Conservation (phyloP, 345 rosid species). For the Lagerstroemia speciosa region DNA sequence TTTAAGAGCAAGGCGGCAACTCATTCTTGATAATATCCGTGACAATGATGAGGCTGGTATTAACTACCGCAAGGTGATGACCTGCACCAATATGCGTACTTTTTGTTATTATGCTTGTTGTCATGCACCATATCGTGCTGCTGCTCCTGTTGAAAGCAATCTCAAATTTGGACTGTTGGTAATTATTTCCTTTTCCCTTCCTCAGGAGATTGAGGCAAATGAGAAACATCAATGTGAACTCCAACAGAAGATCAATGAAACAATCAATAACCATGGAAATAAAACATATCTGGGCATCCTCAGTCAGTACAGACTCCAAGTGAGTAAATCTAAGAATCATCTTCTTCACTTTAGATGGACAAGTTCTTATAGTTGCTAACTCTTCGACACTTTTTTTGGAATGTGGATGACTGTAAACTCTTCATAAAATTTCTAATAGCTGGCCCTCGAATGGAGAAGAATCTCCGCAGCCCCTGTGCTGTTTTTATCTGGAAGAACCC, state of each 20-base stretch:
- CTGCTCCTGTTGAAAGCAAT: not conserved
- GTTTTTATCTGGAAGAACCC: not conserved
- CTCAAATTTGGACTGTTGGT: not conserved
- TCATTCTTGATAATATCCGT: constrained; percentile 89
- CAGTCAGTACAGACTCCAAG: constrained; percentile 88
- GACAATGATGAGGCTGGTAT: constrained; percentile 92
- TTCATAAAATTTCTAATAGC: too few species aligned
- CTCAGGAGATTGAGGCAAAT: constrained; percentile 76
- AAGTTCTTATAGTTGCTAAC: not conserved
- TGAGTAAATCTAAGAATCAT: constrained; percentile 25
- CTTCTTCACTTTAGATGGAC: not conserved
- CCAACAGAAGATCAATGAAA: constrained; percentile 83
- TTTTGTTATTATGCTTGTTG: constrained; percentile 3
- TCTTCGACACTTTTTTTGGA: not conserved
- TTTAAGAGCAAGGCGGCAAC: constrained; percentile 70
- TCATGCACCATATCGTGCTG: constrained; percentile 1
- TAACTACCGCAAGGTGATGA: constrained; percentile 63
- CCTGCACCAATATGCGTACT: constrained; percentile 6
- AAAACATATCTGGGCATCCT: constrained; percentile 83
- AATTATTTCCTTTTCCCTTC: constrained; percentile 11
- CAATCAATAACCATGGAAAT: constrained; percentile 62
- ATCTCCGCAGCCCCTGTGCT: not conserved
- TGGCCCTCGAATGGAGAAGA: not conserved
- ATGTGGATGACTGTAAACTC: not conserved
- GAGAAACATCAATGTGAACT: constrained; percentile 70